Conservation (phyloP, 83 land plant species). For the Picea abies region DNA sequence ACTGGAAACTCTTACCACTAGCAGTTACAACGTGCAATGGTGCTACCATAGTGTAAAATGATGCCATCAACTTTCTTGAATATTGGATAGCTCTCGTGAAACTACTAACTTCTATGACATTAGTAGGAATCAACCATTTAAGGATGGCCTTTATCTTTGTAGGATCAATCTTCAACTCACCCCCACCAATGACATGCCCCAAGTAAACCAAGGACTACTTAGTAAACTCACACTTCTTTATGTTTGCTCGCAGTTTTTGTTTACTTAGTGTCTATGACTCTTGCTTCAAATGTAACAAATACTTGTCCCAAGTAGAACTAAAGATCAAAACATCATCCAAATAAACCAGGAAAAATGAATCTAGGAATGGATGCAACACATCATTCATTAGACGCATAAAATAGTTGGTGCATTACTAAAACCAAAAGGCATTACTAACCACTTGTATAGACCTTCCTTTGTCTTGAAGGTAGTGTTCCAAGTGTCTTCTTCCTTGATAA, state of each 20-base stretch:
- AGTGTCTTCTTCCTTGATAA: not conserved
- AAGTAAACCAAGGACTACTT: not conserved
- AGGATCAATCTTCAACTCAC: not conserved
- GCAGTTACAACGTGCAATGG: not conserved
- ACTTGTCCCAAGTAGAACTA: not conserved
- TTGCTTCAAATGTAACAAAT: not conserved
- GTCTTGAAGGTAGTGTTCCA: not conserved
- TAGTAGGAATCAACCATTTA: not conserved
- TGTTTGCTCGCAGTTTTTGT: not conserved
- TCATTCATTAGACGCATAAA: not conserved
- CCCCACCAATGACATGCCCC: not conserved
- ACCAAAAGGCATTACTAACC: not conserved
- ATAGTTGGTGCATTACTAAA: not conserved
- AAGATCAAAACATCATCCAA: not conserved
- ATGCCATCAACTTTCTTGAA: not conserved
- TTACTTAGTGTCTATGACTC: not conserved
- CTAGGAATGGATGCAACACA: not conserved
- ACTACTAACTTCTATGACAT: not conserved
- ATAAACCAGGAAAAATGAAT: not conserved
- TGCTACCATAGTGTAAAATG: not conserved
- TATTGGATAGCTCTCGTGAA: not conserved
- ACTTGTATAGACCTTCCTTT: not conserved
- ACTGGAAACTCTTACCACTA: not conserved
- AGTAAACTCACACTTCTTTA: not conserved
- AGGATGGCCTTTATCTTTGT: not conserved